Evolutionary conservation across 2,329 filamentous ascomycete genomes (phyloP), one percentile per base, ranked within the genome.

Genomic region (Ceratocystis harringtonii): DNA sequence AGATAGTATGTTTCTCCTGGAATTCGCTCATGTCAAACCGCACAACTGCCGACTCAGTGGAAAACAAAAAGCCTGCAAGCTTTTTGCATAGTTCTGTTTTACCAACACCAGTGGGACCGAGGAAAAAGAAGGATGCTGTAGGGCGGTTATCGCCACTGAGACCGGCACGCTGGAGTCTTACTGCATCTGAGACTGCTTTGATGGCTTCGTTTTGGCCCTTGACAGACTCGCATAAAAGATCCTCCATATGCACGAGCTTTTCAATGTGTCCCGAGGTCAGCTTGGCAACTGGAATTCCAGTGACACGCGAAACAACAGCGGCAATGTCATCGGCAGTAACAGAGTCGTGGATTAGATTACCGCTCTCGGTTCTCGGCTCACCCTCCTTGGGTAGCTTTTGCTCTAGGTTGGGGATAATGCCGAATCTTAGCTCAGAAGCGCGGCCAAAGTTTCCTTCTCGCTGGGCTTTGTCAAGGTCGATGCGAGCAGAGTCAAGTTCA

Each of bases 11-110:
- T 75, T 95, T 96, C 73, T 97, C 94, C 73, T 95, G 91, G 74
- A 96, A 97, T 73, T 99, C 94, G 71, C 86, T 90, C 94, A 97
- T 97, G 75, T 97, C 94, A 75, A 97, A 97, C 43, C 94, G 84
- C 43, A 96, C 84, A 30, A 99, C 90, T 2, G 94, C 92, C 32
- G 85, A 85, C 71, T 96, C 90, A 1, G 90, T 96, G 0, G 89
- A 94, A 76, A 97, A 99, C 45, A 99, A 79, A 77, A 96, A 97
- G 66, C 82, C 83, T 1, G 94, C 94, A 70, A 99, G 86, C 74
- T 95, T 92, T 80, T 97, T 97, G 80, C 92, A 96, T 0, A 97
- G 84, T 73, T 97, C 92, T 2, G 94, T 99, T 78, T 97, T 99
- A 66, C 94, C 94, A 19, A 96, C 92, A 72, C 94, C 94, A 0